phyloP scores from a whole-genome alignment of 305 asterid species.

The Fraxinus floribunda region DNA sequence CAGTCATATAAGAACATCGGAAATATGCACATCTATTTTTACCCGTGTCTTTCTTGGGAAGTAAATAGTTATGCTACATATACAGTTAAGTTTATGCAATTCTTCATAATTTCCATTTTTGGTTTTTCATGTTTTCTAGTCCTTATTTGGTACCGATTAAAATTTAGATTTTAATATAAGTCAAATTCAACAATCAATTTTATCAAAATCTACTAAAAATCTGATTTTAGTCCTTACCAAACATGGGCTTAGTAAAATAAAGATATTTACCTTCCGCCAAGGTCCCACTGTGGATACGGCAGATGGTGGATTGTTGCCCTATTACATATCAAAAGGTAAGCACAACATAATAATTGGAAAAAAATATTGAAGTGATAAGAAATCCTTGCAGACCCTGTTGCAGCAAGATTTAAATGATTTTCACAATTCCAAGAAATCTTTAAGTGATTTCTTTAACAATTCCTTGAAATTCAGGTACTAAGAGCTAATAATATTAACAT shows the following conservation, averaged over 20 bases:
- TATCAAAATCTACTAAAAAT: background rate
- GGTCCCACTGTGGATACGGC: constrained; percentile 79
- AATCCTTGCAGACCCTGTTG: background rate
- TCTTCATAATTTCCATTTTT: background rate
- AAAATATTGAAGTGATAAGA: background rate
- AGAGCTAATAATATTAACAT: background rate
- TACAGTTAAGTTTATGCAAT: background rate
- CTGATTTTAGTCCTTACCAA: background rate
- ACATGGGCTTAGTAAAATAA: background rate
- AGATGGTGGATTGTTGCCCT: constrained; percentile 76
- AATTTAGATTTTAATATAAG: too few species aligned
- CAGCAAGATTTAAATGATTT: background rate
- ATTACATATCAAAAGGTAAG: constrained; percentile 23
- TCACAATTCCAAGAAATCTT: background rate
- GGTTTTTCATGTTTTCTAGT: background rate
- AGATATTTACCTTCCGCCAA: constrained; percentile 76
- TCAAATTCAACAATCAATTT: background rate
- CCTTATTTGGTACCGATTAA: background rate
- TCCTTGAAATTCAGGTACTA: background rate
- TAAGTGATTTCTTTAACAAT: background rate
- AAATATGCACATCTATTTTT: background rate
- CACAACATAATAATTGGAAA: constrained; percentile 6
- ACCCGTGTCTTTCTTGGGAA: background rate
- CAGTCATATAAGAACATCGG: background rate
- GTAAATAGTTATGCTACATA: background rate